Percentiles rank a stretch among this genome's conserved stretches.
Conservation (phyloP, 2,329 filamentous ascomycete species). For the Hypoxylon sp. region DNA sequence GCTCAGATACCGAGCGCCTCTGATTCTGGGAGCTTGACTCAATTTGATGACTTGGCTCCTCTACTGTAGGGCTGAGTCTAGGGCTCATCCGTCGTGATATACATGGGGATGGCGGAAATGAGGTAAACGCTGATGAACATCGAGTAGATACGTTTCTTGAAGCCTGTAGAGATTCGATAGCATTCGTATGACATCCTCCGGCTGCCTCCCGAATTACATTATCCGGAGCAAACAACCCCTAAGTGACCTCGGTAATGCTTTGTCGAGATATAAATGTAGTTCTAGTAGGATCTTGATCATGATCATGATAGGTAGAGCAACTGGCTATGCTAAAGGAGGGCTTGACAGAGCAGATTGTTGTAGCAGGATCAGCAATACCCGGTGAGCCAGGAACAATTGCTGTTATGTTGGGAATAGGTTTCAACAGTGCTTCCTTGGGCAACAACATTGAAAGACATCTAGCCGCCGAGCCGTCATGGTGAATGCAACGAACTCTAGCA, state of each 20-base stretch:
- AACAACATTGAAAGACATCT: slow-evolving; percentile 48
- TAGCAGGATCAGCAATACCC: slow-evolving; percentile 50
- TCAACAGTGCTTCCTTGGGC: slow-evolving; percentile 39
- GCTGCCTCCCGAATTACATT: slow-evolving; percentile 11
- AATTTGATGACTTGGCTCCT: slow-evolving; percentile 13
- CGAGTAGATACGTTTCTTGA: slow-evolving; percentile 29
- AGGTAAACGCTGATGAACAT: slow-evolving; percentile 25
- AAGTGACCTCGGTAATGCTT: slow-evolving; percentile 54
- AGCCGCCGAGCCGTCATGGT: slow-evolving; percentile 28
- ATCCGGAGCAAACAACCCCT: slow-evolving; percentile 43
- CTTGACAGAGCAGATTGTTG: slow-evolving; percentile 51
- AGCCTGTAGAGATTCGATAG: slow-evolving; percentile 10
- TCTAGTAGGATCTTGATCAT: slow-evolving; percentile 27
- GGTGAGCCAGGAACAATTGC: slow-evolving; percentile 48
- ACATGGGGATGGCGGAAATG: slow-evolving; percentile 33
- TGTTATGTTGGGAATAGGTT: slow-evolving; percentile 39
- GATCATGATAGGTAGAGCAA: slow-evolving; percentile 11
- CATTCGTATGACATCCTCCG: slow-evolving; percentile 8
- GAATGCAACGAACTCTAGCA: slow-evolving; percentile 44
- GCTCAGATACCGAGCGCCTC: slow-evolving; percentile 46
- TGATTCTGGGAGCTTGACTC: slow-evolving; percentile 7
- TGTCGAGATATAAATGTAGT: slow-evolving; percentile 53
- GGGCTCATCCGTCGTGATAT: slow-evolving; percentile 29
- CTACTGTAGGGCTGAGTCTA: slow-evolving; percentile 20
- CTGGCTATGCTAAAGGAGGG: slow-evolving; percentile 48